These are phyloP conservation scores for Globisporangium camurandrum DNA, from an alignment of 352 stramenopile genomes.

Conservation along the genomic window DNA sequence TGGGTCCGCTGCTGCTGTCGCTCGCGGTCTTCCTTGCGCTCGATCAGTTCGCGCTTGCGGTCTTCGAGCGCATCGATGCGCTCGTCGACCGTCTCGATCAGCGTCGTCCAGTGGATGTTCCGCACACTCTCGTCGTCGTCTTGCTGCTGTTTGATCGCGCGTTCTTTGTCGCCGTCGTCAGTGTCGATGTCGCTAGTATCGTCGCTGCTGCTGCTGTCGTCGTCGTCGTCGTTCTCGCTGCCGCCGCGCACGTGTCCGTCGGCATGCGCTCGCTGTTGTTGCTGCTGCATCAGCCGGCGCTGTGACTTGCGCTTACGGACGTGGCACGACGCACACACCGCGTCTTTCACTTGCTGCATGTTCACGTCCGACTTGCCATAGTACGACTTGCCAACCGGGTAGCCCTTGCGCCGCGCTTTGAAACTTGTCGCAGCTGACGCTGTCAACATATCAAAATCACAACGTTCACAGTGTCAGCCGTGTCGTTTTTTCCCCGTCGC, in stretches of 20 bases:
- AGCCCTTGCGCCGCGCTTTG: constrained; percentile 5
- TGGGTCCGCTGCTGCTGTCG: constrained; percentile 14
- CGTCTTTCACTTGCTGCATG: constrained; percentile 11
- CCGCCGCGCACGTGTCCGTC: not conserved
- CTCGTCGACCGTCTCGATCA: constrained; percentile 28
- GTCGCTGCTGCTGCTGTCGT: not conserved
- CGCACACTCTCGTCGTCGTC: not conserved
- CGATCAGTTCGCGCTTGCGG: constrained; percentile 32
- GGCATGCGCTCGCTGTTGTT: not conserved
- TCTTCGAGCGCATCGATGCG: constrained; percentile 36
- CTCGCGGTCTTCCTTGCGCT: constrained; percentile 48
- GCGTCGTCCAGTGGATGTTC: constrained; percentile 5
- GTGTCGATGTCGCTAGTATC: not conserved
- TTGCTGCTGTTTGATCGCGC: constrained; percentile 11
- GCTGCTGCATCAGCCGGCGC: not conserved
- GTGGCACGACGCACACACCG: constrained; percentile 8
- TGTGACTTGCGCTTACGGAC: constrained; percentile 5
- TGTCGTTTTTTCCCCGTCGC: too few species aligned
- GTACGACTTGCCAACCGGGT: constrained; percentile 11
- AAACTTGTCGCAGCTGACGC: constrained; percentile 4
- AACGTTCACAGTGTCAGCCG: not conserved
- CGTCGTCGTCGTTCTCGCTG: constrained; percentile 7
- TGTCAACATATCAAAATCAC: not conserved
- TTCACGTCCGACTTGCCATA: constrained; percentile 15
- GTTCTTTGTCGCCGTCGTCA: constrained; percentile 17